Percentiles rank a stretch among this genome's conserved stretches.
phyloP scores from a whole-genome alignment of 176 grass and related monocot genomes.

The Juncus inflexus region DNA sequence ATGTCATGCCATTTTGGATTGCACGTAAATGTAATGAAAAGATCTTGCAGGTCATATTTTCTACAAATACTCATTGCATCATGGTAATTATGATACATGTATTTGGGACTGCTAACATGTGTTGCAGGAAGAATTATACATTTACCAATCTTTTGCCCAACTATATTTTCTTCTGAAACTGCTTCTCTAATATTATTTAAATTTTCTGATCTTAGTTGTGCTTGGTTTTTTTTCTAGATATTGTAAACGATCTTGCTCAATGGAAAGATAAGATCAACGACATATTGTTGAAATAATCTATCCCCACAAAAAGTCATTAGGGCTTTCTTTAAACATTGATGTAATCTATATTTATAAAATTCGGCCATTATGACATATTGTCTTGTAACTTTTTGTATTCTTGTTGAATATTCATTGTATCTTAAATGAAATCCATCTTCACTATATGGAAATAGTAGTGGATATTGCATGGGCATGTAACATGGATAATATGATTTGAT shows the following conservation, averaged over 20 bases:
- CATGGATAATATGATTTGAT: slow-evolving; percentile 5
- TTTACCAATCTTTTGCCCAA: slow-evolving; percentile 14
- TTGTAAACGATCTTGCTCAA: no score
- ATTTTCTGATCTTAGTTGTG: slow-evolving; percentile 16
- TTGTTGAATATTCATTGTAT: background rate
- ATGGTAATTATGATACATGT: slow-evolving; percentile 35
- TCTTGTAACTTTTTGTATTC: background rate
- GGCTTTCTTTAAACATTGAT: slow-evolving; percentile 4
- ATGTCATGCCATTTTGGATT: slow-evolving; percentile 31
- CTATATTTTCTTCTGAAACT: slow-evolving; percentile 20
- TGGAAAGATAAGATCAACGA: background rate
- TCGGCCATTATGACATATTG: background rate
- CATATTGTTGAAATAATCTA: slow-evolving; percentile 13
- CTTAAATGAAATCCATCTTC: slow-evolving; percentile 10
- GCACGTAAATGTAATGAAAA: background rate
- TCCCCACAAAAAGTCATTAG: background rate
- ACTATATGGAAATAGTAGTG: no score
- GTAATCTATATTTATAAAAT: no score
- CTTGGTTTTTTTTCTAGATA: slow-evolving; percentile 22
- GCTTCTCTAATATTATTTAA: slow-evolving; percentile 19
- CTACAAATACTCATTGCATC: slow-evolving; percentile 28
- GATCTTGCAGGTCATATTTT: background rate
- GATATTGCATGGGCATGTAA: background rate
- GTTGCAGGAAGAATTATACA: slow-evolving; percentile 19
- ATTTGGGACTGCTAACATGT: slow-evolving; percentile 20